A percentile compares a stretch with the other conserved stretches of the same genome.
Evolutionary conservation across 2,329 filamentous ascomycete genomes (phyloP).

Genomic region (Neofusicoccum umdonicola): DNA sequence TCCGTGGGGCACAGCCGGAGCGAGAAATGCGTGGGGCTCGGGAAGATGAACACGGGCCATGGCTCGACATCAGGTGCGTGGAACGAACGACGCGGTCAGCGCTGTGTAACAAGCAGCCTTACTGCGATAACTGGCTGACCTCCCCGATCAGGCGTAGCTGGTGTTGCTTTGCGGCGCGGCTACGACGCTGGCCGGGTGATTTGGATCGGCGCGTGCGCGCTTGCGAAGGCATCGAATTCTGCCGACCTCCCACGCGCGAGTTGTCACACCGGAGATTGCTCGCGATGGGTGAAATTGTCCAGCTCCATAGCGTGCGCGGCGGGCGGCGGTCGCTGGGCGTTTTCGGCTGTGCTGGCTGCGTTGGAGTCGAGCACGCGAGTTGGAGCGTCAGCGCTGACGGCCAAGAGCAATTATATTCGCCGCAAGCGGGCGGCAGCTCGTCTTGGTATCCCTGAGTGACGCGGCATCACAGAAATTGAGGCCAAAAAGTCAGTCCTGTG

Average conservation of each 20-base stretch:
- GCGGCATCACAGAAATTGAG: slow-evolving; percentile 4
- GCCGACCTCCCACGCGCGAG: neutral
- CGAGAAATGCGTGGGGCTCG: neutral
- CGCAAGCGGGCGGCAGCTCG: neutral
- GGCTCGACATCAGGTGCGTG: neutral
- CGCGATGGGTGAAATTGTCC: neutral
- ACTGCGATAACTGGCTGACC: neutral
- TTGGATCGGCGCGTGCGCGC: neutral
- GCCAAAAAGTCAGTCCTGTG: neutral
- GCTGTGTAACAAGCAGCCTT: slow-evolving; percentile 5
- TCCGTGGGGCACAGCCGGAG: slow-evolving; percentile 10
- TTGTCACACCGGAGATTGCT: slow-evolving; percentile 5
- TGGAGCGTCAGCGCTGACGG: neutral
- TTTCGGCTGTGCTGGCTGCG: neutral
- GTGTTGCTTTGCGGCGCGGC: neutral
- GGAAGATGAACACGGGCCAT: neutral
- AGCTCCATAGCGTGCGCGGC: neutral
- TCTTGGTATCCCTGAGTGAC: slow-evolving; percentile 12
- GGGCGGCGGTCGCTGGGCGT: neutral
- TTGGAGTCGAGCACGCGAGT: neutral
- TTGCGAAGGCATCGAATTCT: neutral
- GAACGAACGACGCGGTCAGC: slow-evolving; percentile 2
- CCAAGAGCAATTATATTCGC: slow-evolving; percentile 6
- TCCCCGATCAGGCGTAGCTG: neutral
- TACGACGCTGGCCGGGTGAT: slow-evolving; percentile 1